These are phyloP conservation scores for Castanea sativa DNA, from an alignment of 306 rosid species.

Conservation along the genomic window DNA sequence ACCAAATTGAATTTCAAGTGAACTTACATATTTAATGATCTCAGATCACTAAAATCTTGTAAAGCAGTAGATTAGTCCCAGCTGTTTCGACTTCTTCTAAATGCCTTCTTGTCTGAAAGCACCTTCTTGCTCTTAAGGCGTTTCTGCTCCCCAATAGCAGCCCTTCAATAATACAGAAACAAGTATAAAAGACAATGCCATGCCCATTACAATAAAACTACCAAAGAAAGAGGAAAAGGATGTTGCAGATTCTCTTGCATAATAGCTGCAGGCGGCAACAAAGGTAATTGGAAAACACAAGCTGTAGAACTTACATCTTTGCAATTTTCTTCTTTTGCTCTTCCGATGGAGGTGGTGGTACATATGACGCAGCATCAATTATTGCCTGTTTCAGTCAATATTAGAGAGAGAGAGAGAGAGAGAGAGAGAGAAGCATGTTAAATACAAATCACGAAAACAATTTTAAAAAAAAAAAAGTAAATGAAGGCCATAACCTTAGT, in stretches of 20 bases:
- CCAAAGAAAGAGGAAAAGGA: neutral
- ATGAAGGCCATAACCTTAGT: neutral
- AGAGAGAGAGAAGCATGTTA: slow-evolving; percentile 8
- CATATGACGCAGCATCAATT: slow-evolving; percentile 91
- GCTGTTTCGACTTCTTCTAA: slow-evolving; percentile 77
- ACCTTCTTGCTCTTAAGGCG: slow-evolving; percentile 96
- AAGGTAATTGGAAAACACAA: slow-evolving; percentile 10
- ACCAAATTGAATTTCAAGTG: neutral
- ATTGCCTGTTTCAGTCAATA: slow-evolving; percentile 54
- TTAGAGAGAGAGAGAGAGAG: slow-evolving; percentile 16
- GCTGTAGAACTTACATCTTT: slow-evolving; percentile 57
- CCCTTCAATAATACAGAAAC: slow-evolving; percentile 48
- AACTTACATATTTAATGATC: neutral
- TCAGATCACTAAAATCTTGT: neutral
- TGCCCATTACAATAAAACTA: slow-evolving; percentile 1
- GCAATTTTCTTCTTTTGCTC: slow-evolving; percentile 96
- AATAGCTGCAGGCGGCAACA: neutral
- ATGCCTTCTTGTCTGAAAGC: slow-evolving; percentile 79
- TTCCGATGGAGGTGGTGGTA: slow-evolving; percentile 97
- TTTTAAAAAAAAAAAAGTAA: neutral
- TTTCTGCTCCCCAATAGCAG: slow-evolving; percentile 89
- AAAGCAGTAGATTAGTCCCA: slow-evolving; percentile 54
- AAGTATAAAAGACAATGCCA: slow-evolving; percentile 19
- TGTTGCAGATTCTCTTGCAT: neutral
- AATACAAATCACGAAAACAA: neutral